Evolutionary conservation across 2,329 filamentous ascomycete species (phyloP).

Genomic region (Calonectria pauciramosa): DNA sequence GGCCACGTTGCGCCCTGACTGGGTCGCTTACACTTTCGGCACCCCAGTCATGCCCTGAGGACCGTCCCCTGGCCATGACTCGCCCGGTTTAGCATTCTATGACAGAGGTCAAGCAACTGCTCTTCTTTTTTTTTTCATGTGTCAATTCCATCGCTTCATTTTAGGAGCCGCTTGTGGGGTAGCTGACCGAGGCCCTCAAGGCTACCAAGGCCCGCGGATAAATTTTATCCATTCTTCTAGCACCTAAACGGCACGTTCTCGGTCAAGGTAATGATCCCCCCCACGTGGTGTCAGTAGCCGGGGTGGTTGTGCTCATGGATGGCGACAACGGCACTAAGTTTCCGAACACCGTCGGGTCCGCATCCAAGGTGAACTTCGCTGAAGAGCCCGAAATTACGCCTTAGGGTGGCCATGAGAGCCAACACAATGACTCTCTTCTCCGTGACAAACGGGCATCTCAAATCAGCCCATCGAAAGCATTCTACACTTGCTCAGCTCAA

Average conservation of each 20-base stretch:
- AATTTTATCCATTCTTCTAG: slow-evolving; percentile 10
- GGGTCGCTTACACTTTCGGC: slow-evolving; percentile 32
- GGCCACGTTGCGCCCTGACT: slow-evolving; percentile 34
- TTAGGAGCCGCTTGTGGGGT: slow-evolving; percentile 27
- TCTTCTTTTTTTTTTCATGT: slow-evolving; percentile 32
- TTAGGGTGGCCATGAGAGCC: not conserved
- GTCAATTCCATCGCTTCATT: slow-evolving; percentile 31
- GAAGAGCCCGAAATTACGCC: slow-evolving; percentile 26
- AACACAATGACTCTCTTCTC: not conserved
- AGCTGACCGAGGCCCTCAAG: slow-evolving; percentile 35
- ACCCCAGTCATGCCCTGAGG: slow-evolving; percentile 26
- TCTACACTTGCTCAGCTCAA: slow-evolving; percentile 5
- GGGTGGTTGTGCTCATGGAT: slow-evolving; percentile 23
- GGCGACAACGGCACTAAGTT: slow-evolving; percentile 20
- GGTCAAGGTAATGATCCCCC: slow-evolving; percentile 26
- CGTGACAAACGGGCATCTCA: not conserved
- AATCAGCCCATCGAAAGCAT: slow-evolving; percentile 11
- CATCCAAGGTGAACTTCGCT: not conserved
- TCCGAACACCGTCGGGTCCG: slow-evolving; percentile 27
- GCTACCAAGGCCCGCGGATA: slow-evolving; percentile 35
- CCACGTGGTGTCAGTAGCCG: slow-evolving; percentile 41
- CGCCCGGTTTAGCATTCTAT: slow-evolving; percentile 22
- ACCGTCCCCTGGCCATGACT: slow-evolving; percentile 16
- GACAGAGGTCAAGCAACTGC: slow-evolving; percentile 25
- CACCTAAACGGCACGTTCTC: slow-evolving; percentile 1